These are phyloP conservation scores for Diaporthe sp. DNA, from an alignment of 2,329 filamentous ascomycete genomes.

Conservation along the genomic window DNA sequence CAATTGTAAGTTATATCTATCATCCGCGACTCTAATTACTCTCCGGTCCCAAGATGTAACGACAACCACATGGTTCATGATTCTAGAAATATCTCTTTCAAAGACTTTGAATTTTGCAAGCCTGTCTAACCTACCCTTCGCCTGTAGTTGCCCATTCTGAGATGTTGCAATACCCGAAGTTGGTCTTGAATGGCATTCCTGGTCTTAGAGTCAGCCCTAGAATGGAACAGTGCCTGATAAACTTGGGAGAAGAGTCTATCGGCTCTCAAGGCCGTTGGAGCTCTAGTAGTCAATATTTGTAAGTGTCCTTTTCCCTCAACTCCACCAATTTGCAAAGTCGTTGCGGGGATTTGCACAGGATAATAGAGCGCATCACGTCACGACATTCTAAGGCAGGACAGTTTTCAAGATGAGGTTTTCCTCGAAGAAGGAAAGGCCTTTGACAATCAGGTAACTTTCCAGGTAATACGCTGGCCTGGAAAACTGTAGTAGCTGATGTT, in stretches of 20 bases:
- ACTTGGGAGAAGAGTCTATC: not conserved
- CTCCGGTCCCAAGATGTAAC: not conserved
- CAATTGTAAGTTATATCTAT: not conserved
- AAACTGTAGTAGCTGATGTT: not conserved
- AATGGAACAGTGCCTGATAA: not conserved
- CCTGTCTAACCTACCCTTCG: not conserved
- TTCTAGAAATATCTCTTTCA: too few species aligned
- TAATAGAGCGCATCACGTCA: not conserved
- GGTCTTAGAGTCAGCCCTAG: not conserved
- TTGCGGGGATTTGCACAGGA: not conserved
- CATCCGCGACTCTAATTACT: not conserved
- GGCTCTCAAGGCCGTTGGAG: not conserved
- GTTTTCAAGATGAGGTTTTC: conserved; percentile 14
- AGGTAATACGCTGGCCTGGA: accelerated
- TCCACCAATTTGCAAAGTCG: not conserved
- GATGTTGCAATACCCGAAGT: conserved; percentile 5
- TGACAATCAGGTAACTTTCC: not conserved
- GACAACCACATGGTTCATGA: too few species aligned
- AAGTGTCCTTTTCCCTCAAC: not conserved
- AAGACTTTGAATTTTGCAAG: not conserved
- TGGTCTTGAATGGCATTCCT: not conserved
- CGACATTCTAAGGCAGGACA: not conserved
- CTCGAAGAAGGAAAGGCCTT: conserved; percentile 16
- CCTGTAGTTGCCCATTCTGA: not conserved
- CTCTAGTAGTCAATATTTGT: not conserved